Conservation (phyloP, 768 basidiomycete species). For the Wakefieldia striispora region DNA sequence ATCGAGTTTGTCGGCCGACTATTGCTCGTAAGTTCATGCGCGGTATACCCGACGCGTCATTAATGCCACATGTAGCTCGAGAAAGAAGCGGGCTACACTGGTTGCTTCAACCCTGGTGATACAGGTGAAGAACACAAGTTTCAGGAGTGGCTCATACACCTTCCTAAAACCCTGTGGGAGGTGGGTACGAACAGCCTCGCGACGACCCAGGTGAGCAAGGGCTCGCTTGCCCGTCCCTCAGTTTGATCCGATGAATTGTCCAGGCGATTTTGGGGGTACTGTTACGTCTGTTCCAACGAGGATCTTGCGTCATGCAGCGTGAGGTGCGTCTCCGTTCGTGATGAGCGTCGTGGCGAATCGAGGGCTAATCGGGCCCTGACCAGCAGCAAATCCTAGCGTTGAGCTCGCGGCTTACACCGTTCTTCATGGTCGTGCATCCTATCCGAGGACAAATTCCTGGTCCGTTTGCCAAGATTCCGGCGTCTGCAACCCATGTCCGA, state of each 20-base stretch:
- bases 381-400: constrained; percentile 49
- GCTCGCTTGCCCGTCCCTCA: neutral
- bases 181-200: constrained; percentile 54
- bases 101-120: constrained; percentile 41
- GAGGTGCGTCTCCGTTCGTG: constrained; percentile 39
- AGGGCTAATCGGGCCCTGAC: constrained; percentile 14
- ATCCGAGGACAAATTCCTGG: constrained; percentile 69
- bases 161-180: constrained; percentile 88
- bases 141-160: constrained; percentile 66
- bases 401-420: constrained; percentile 67
- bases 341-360: constrained; percentile 1
- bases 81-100: constrained; percentile 51
- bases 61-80: constrained; percentile 48
- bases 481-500: constrained; percentile 38
- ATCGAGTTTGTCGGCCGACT: constrained; percentile 75
- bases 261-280: constrained; percentile 62
- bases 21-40: constrained; percentile 51
- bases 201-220: constrained; percentile 56
- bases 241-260: constrained; percentile 4
- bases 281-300: constrained; percentile 58
- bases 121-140: constrained; percentile 34
- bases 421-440: constrained; percentile 78
- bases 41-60: neutral
- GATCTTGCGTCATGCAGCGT: constrained; percentile 40
- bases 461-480: constrained; percentile 71